Base-by-base conservation (phyloP, 2,329 filamentous ascomycete genomes). In the Chrysosporium keratinophilum region DNA sequence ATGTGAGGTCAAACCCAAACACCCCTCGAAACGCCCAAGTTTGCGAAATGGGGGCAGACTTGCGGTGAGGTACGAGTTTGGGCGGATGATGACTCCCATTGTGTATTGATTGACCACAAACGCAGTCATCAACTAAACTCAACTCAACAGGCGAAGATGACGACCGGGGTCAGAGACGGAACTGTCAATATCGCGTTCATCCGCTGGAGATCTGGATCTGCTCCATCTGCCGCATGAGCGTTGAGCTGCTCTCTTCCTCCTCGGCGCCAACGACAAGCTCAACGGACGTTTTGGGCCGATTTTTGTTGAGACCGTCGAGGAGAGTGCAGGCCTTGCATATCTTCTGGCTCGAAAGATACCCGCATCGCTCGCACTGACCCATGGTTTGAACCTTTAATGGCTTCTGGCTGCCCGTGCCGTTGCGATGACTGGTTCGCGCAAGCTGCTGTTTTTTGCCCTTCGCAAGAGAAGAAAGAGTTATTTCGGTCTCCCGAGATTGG, bases 321-420 rank as follows among this genome's bases (percentile, higher is more conserved):
- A 98, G 74, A 57, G 83, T 85, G 67, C 93, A 98, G 0, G 93
- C 93, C 70, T 98, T 95, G 71, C 93, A 98, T 39, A 96, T 81
- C 31, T 81, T 80, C 69, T 98, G 93, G 62, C 90, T 96, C 1
- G 93, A 95, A 69, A 98, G 86, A 67, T 97, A 98, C 12, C 93
- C 93, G 62, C 93, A 98, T 50, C 81, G 84, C 64, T 84, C 81
- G 65, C 93, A 98, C 59, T 83, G 84, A 1, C 91, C 88, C 61
- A 96, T 78, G 12, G 64, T 67, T 52, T 72, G 70, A 5, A 59
- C 58, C 56, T 70, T 70, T 43, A 83, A 83, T 68, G 91, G 87
- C 48, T 64, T 65, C 33, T 59, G 59, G 40, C 54, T 65, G 58
- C 59, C 63, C 20, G 20, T 20, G 2, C 33, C 12, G 57, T 56